phyloP scores from a whole-genome alignment of 2,329 filamentous ascomycete species.

The Paramyrothecium roridum region DNA sequence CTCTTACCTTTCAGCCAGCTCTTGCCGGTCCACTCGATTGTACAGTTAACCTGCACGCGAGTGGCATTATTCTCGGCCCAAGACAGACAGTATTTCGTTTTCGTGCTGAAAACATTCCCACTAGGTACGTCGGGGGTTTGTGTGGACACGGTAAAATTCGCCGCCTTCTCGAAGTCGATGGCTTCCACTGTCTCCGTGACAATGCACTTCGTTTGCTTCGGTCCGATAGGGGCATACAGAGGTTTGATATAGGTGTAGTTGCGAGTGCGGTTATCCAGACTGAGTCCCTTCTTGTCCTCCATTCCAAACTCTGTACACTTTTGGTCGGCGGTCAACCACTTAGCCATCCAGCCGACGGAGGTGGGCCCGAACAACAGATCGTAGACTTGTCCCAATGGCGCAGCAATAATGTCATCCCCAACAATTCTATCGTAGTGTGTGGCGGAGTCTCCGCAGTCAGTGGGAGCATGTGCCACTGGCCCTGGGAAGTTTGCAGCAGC shows the following conservation, averaged over 20 bases:
- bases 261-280: conserved; percentile 70
- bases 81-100: conserved; percentile 90
- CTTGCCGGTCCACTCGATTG: conserved; percentile 94
- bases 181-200: conserved; percentile 81
- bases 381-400: conserved; percentile 89
- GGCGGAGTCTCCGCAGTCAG: conserved; percentile 76
- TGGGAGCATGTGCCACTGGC: conserved; percentile 75
- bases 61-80: conserved; percentile 90
- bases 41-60: conserved; percentile 80
- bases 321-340: conserved; percentile 82
- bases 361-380: conserved; percentile 79
- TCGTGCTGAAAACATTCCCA: conserved; percentile 85
- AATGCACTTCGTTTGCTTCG: conserved; percentile 91
- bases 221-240: conserved; percentile 77
- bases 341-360: conserved; percentile 78
- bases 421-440: conserved; percentile 82
- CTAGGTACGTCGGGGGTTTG: conserved; percentile 94
- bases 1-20: conserved; percentile 88
- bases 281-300: conserved; percentile 78
- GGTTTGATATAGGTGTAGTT: conserved; percentile 91
- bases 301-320: conserved; percentile 87
- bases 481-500: conserved; percentile 72
- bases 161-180: conserved; percentile 81
- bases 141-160: conserved; percentile 78
- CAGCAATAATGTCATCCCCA: conserved; percentile 81